Base-by-base conservation (phyloP, 805 yeast species). In the Suhomyces sp. region DNA sequence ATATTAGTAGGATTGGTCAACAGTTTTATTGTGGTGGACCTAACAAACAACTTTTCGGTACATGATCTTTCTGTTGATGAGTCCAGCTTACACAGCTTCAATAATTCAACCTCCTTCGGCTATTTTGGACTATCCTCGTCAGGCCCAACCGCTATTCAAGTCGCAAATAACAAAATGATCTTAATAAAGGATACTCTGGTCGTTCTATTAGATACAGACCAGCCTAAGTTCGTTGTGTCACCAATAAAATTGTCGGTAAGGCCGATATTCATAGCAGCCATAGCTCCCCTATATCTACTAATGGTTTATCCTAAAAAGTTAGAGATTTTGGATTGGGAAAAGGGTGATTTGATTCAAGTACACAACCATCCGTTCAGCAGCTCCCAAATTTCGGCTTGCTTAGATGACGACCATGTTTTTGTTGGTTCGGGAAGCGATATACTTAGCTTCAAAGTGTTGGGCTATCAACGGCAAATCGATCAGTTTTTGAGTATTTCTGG, bases 121-220 rank as follows among this genome's bases (percentile, higher is more conserved):
- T 75, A 74, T 56, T 75, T 75, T 57, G 77, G 77, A 7, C 60
- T 74, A 23, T 60, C 68, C 1, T 59, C 60, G 22, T 53, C 66
- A 3, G 71, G 71, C 1, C 74, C 76, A 1, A 51, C 58, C 2
- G 60, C 68, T 26, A 53, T 72, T 6, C 57, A 59, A 9, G 17
- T 56, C 10, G 48, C 49, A 29, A 48, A 51, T 2, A 53, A 55
- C 7, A 38, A 42, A 15, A 41, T 68, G 17, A 55, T 73, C 4
- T 49, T 74, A 8, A 59, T 73, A 0, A 70, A 71, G 46, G 79
- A 74, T 49, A 64, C 71, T 6, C 75, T 68, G 51, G 59, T 63
- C 0, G 65, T 68, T 4, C 44, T 48, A 7, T 49, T 66, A 10
- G 48, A 54, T 35, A 19, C 52, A 13, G 51, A 54, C 1, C 41